Evolutionary conservation across 2,329 filamentous ascomycete genomes (phyloP), one percentile per base, ranked within the genome.

Genomic region (Bimuria novae-zelandiae): DNA sequence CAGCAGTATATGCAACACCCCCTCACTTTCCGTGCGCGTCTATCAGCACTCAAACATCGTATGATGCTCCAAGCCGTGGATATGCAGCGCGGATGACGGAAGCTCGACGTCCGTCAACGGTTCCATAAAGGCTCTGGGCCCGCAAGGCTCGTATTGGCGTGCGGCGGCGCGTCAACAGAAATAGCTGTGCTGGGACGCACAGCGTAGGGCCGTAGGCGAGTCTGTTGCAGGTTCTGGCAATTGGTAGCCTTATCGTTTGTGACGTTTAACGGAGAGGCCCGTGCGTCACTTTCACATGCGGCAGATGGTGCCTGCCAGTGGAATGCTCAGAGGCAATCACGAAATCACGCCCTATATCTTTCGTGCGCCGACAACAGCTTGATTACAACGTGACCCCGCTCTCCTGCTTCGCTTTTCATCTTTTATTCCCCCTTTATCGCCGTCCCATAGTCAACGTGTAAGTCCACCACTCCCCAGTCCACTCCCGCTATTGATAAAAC

Each of bases 201-300:
- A n/a, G n/a, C n/a, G n/a, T n/a, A n/a, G n/a, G n/a, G n/a, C n/a
- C n/a, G n/a, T n/a, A 29, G 23, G 39, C 39, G 39, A 27, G 12
- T 43, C n/a, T 32, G 27, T 14, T 12, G 12, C 11, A 5, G 22
- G 40, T 16, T 11, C 25, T n/a, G n/a, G n/a, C 12, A 25, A 19
- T 14, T 11, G 11, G 41, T 33, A 16, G 27, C 41, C 17, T 22
- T 14, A 25, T 21, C 16, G 42, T n/a, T n/a, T n/a, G n/a, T 35
- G 42, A 35, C 42, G 42, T 35, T 44, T 6, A 30, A 16, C 11
- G 19, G 41, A 21, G 4, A 3, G 27, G 41, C 11, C 42, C 42
- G 29, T 45, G 42, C 41, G 11, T 19, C 36, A n/a, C 41, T 43
- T 45, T 45, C 42, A 45, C 42, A 45, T 45, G 42, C 42, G 22